Evolutionary conservation across 1,284 basidiomycete genomes (phyloP), one percentile per base, ranked within the genome.

Genomic region (Trichosporon sp.): DNA sequence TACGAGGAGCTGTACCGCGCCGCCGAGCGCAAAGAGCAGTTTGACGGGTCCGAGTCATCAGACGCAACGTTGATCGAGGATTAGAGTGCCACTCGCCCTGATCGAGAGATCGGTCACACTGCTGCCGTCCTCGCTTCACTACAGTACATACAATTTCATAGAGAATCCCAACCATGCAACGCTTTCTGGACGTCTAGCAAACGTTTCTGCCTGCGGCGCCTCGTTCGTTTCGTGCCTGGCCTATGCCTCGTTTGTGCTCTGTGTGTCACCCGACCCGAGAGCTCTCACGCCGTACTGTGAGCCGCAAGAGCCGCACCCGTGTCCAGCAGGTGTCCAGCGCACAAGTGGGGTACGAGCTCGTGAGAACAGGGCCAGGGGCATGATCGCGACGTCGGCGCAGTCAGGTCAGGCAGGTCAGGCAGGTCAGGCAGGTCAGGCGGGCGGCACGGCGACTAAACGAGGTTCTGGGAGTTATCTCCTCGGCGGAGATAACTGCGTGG

Each of bases 1-100:
- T 92, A 88, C 75, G 78, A 85, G 6, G 91, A 92, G 75, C 71
- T 83, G 21, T 80, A 78, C 65, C 69, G 68, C 13, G 80, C 80
- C 2, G 82, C 82, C 0, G 78, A 83, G 73, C 77, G 75, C 70
- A 82, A 82, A 69, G 80, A 80, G 73, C 62, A 66, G 66, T 58
- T n/a, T 3, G 64, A 60, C 29, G 56, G 27, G 7, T 31, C 27
- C 23, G 56, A 31, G 56, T n/a, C 51, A 7, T 27, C 56, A 29
- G 56, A 60, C 8, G 29, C 56, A 15, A 60, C 56, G 1, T 18
- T 60, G 18, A 60, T 60, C 56, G 56, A 60, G 56, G 6, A 29
- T 32, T 60, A 51, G 18, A 25, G 47, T 51, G 38, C 38, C 38
- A 42, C 35, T 11, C n/a, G n/a, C n/a, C 35, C 18, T 42, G n/a